Base-by-base conservation (phyloP, 2,329 filamentous ascomycete genomes). In the Colletotrichum salicis region DNA sequence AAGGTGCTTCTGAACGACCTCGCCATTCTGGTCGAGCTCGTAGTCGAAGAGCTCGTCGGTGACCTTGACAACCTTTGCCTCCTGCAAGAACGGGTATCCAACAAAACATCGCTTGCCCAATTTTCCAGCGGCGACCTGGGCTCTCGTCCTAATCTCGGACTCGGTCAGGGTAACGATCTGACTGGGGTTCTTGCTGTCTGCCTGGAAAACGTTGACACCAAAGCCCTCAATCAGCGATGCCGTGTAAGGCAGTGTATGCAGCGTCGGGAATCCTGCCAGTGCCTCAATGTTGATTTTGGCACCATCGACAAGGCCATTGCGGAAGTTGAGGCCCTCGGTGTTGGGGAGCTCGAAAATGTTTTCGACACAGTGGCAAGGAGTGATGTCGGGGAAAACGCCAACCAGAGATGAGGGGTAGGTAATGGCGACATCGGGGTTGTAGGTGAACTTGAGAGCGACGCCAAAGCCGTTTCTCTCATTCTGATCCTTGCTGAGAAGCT, bases 1-100 rank as follows among this genome's bases (percentile, higher is more conserved):
- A 79, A 98, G 95, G 24, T 94, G 91, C 48, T 86, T 89, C 58
- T 91, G 86, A 24, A 93, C 82, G 41, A 95, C 86, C 59, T 92
- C 90, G 52, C 86, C 86, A 70, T 90, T 90, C 73, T 91, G 86
- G 1, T 92, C 88, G 45, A 96, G 85, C 22, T 91, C 86, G 78
- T 98, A 99, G 77, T 93, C 93, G 79, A 98, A 98, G 33, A 98
- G 86, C 80, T 98, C 96, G 79, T 99, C 96, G 1, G 95, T 96
- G 1, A 98, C 94, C 67, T 91, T 92, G 63, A 94, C 88, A 35
- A 99, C 91, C 83, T 96, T 96, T 64, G 94, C 96, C 83, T 99
- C 97, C 77, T 97, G 94, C 74, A 99, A 84, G 84, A 98, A 99
- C 1, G 96, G 96, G 78, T 97, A 99, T 48, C 96, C 95, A 72